phyloP scores from a whole-genome alignment of 192 early-diverging fungal species.

The Umbelopsis sp. region DNA sequence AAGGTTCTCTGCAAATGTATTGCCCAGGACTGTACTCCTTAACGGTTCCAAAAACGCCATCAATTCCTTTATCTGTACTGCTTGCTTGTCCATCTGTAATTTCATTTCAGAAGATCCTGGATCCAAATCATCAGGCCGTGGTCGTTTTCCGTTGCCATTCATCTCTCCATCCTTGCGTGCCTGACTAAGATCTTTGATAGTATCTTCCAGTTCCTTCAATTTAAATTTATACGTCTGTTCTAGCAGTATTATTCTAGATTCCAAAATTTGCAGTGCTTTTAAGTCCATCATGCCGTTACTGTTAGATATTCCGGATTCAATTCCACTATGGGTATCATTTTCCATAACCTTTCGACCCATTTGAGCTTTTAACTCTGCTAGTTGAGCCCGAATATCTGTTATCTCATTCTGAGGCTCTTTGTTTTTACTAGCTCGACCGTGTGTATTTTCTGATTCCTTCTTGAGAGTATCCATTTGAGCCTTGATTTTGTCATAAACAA shows the following conservation, averaged over 20 bases:
- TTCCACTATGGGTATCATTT: too few relatives aligned
- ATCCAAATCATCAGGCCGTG: neutral
- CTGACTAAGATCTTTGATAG: neutral
- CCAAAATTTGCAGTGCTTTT: too few relatives aligned
- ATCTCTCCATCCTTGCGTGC: neutral
- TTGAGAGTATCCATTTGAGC: neutral
- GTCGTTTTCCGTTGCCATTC: neutral
- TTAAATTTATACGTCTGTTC: too few relatives aligned
- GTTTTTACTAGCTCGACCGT: neutral
- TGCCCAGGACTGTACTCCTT: neutral
- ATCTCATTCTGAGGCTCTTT: neutral
- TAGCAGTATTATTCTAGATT: too few relatives aligned
- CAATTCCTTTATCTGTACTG: neutral
- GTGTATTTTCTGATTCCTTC: neutral
- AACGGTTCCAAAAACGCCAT: neutral
- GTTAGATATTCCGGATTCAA: too few relatives aligned
- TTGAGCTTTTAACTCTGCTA: neutral
- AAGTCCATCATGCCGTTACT: too few relatives aligned
- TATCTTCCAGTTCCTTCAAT: too few relatives aligned
- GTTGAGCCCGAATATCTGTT: neutral
- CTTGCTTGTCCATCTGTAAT: neutral
- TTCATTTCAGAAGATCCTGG: neutral
- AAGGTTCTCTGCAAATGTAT: neutral
- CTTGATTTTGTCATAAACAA: constrained; percentile 11
- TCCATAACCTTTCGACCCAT: too few relatives aligned